A percentile compares a stretch with the other conserved stretches of the same genome.
These are phyloP conservation scores for Aspergillus leporis DNA, from an alignment of 495 filamentous ascomycete genomes.

Conservation along the genomic window DNA sequence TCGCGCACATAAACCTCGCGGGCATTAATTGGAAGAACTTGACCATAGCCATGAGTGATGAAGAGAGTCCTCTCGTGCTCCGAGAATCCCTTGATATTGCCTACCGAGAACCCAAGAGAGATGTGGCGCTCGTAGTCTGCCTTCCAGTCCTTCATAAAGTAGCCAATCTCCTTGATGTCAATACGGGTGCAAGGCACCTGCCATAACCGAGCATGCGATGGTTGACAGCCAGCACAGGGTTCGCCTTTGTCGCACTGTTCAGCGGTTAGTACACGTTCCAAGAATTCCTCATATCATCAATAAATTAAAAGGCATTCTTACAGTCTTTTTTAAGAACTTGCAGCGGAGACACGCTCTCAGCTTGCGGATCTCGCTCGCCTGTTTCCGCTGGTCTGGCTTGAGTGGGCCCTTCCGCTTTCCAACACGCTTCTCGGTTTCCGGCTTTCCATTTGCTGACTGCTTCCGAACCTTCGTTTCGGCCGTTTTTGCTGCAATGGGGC, in stretches of 20 bases:
- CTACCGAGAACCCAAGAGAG: slow-evolving; percentile 79
- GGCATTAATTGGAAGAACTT: slow-evolving; percentile 82
- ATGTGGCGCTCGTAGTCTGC: slow-evolving; percentile 91
- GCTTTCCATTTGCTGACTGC: slow-evolving; percentile 71
- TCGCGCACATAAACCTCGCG: slow-evolving; percentile 89
- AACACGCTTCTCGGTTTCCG: slow-evolving; percentile 84
- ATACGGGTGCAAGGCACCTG: slow-evolving; percentile 94
- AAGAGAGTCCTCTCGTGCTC: slow-evolving; percentile 74
- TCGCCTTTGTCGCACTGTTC: slow-evolving; percentile 83
- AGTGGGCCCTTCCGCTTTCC: slow-evolving; percentile 84
- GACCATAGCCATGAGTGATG: slow-evolving; percentile 88
- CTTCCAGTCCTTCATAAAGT: slow-evolving; percentile 98
- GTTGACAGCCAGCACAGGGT: slow-evolving; percentile 88
- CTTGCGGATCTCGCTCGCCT: slow-evolving; percentile 91
- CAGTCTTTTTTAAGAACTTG: slow-evolving; percentile 96
- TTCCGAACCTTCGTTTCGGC: slow-evolving; percentile 78
- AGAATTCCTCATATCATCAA: neutral
- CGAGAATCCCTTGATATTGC: slow-evolving; percentile 91
- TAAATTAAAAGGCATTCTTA: slow-evolving; percentile 23
- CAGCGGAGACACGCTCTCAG: slow-evolving; percentile 89
- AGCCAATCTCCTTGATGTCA: slow-evolving; percentile 94
- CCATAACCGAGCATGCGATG: slow-evolving; percentile 89
- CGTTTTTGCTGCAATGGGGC: slow-evolving; percentile 71
- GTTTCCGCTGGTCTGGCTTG: slow-evolving; percentile 89
- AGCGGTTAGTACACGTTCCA: slow-evolving; percentile 8